Evolutionary conservation across 768 basidiomycete species (phyloP).

Genomic region (Antrodiella citrinella): DNA sequence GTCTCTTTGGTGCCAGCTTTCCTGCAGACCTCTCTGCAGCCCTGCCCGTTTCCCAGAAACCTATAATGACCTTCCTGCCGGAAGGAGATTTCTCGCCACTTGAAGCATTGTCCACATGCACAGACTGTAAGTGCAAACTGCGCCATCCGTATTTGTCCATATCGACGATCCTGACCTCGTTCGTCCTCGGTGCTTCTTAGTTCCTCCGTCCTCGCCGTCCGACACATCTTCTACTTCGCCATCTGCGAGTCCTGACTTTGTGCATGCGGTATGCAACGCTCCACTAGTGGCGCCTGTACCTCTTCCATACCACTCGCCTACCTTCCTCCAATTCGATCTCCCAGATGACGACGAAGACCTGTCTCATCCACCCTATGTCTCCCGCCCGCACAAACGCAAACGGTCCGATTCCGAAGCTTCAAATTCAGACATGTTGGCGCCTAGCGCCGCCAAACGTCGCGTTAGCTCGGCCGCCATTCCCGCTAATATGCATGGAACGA

Average conservation of each 20-base stretch:
- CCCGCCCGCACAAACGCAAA: constrained; percentile 47
- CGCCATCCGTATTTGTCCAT: background rate
- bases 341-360: constrained; percentile 66
- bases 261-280: constrained; percentile 54
- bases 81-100: background rate
- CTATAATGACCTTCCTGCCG: background rate
- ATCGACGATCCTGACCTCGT: background rate
- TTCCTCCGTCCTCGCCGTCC: constrained; percentile 36
- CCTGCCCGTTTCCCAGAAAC: background rate
- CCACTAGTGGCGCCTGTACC: constrained; percentile 64
- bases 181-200: constrained; percentile 16
- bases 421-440: background rate
- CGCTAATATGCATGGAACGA: background rate
- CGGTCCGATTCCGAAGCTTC: constrained; percentile 23
- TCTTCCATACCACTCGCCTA: constrained; percentile 62
- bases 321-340: constrained; percentile 57
- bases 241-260: constrained; percentile 20
- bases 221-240: constrained; percentile 21
- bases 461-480: background rate
- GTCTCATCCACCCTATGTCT: constrained; percentile 61
- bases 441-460: constrained; percentile 14
- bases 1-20: background rate
- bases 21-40: background rate
- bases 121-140: background rate
- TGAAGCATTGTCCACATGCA: background rate